These are phyloP conservation scores for Ceratocystis cacaofunesta DNA, from an alignment of 2,329 filamentous ascomycete species.

Conservation along the genomic window DNA sequence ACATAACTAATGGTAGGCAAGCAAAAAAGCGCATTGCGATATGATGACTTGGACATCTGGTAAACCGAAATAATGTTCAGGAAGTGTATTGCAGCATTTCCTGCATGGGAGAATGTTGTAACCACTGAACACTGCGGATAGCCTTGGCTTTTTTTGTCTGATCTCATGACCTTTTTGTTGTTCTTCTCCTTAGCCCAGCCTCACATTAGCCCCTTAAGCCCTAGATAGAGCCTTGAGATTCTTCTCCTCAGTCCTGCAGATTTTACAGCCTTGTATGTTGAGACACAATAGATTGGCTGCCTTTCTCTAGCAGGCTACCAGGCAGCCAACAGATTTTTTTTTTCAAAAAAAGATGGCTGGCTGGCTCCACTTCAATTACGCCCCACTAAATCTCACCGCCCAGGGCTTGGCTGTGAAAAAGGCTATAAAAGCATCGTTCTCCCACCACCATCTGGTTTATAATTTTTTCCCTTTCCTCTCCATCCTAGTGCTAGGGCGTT, in stretches of 20 bases:
- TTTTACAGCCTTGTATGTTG: no score
- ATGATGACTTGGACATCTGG: conserved; percentile 17
- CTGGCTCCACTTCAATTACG: background rate
- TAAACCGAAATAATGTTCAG: conserved; percentile 16
- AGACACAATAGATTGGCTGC: no score
- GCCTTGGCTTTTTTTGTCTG: conserved; percentile 11
- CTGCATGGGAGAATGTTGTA: background rate
- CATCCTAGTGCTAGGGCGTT: conserved; percentile 56
- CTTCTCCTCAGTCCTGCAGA: background rate
- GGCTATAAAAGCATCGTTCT: conserved; percentile 25
- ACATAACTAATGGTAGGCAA: background rate
- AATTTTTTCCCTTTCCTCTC: conserved; percentile 33
- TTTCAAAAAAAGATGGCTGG: background rate
- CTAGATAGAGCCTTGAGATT: background rate
- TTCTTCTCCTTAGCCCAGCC: background rate
- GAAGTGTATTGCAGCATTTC: background rate
- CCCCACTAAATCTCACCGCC: conserved; percentile 12
- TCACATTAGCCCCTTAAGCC: background rate
- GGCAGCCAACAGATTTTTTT: background rate
- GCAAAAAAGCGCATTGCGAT: background rate
- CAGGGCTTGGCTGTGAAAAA: background rate
- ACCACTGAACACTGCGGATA: conserved; percentile 15
- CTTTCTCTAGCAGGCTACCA: background rate
- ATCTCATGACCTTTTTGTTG: background rate
- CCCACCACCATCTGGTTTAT: conserved; percentile 15